Evolutionary conservation across 352 stramenopile genomes (phyloP), one percentile per base, ranked within the genome.

Genomic region (Sclerospora graminicola): DNA sequence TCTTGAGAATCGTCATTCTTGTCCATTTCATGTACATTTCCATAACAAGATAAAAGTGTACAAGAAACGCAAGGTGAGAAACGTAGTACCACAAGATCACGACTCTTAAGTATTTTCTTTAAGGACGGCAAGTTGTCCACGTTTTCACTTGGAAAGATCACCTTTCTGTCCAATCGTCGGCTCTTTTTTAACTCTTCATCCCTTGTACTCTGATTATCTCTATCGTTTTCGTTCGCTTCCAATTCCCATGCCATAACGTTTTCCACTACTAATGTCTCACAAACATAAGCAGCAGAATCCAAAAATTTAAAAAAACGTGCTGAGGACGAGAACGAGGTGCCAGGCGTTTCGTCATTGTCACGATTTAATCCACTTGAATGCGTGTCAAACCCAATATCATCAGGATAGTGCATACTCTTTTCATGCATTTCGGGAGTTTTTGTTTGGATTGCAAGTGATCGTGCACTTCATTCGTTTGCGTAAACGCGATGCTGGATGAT

Each of bases 401-500:
- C 76, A 0, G 76, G 76, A 16, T 84, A 88, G 26, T 82, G 68
- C 72, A 84, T 88, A 23, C 55, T 61, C 26, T 77, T 69, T 32
- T 83, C 60, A 6, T 60, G 39, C 0, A 48, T 42, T n/a, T 62
- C 41, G 1, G 62, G 50, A 5, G 52, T 35, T 31, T 84, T 80
- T 8, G 72, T 85, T 50, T 85, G 72, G 10, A 65, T 82, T 10
- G 27, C 45, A 2, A 69, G 50, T 1, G 53, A 50, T 27, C 73
- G 69, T 15, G 69, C 70, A 8, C 71, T 28, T 85, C 75, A 42
- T 67, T 81, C 0, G 69, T 82, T 37, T 88, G 74, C 1, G 66
- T 51, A 23, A 75, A 75, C 0, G 64, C 69, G n/a, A 18, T 85
- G 75, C 10, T 61, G 62, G 9, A 84, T 52, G 3, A 65, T 33